phyloP scores from a whole-genome alignment of 1,284 basidiomycete genomes.

The Erythrobasidium hasegawianum region DNA sequence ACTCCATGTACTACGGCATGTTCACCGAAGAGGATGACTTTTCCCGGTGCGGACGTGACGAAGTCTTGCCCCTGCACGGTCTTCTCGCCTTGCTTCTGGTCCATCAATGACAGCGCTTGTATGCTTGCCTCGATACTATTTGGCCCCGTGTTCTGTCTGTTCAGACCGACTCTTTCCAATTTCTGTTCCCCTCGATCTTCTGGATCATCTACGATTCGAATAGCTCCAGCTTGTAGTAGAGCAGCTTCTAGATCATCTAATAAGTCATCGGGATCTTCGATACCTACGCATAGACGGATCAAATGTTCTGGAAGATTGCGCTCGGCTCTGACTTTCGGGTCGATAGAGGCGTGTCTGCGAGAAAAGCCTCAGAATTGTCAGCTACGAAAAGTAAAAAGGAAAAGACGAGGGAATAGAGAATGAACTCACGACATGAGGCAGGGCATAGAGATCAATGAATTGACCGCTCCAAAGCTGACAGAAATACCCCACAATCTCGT shows the following conservation, averaged over 20 bases:
- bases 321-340: conserved; percentile 82
- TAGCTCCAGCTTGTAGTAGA: conserved; percentile 84
- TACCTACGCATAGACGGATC: conserved; percentile 96
- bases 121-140: background rate
- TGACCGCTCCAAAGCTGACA: conserved; percentile 96
- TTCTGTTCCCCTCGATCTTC: conserved; percentile 39
- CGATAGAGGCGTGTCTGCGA: conserved; percentile 96
- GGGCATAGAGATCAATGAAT: conserved; percentile 98
- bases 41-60: conserved; percentile 90
- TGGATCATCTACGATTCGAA: conserved; percentile 52
- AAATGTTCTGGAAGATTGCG: conserved; percentile 95
- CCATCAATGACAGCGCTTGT: background rate
- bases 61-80: conserved; percentile 56
- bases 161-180: conserved; percentile 43
- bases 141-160: too few species aligned
- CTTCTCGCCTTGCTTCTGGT: background rate
- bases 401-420: conserved; percentile 7
- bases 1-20: conserved; percentile 98
- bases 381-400: background rate
- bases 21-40: conserved; percentile 97
- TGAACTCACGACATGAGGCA: conserved; percentile 97
- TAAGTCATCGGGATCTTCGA: conserved; percentile 89
- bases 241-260: conserved; percentile 93
- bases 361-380: too few species aligned
- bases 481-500: conserved; percentile 95